phyloP scores from a whole-genome alignment of 139 green algal genomes.

The Chlamydomonas asymmetrica region DNA sequence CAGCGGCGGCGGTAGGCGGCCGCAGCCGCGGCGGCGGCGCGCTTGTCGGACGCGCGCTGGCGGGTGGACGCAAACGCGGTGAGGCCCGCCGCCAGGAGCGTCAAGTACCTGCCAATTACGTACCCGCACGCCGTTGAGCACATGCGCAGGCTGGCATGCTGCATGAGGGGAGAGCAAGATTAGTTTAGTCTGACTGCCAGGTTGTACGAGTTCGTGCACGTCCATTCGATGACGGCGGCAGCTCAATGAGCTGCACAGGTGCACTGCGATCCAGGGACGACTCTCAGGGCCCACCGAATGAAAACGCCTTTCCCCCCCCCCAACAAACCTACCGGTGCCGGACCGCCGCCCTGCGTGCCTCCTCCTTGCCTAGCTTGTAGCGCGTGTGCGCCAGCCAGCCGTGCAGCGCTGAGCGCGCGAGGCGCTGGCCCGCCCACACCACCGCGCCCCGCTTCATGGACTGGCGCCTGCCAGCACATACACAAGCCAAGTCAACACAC shows the following conservation, averaged over 20 bases:
- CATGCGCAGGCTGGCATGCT: neutral
- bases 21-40: neutral
- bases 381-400: neutral
- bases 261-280: neutral
- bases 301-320: neutral
- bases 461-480: too few species aligned
- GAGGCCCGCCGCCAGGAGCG: constrained; percentile 21
- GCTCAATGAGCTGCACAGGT: neutral
- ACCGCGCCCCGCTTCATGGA: constrained; percentile 2
- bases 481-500: too few species aligned
- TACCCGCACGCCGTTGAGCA: too few species aligned
- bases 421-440: neutral
- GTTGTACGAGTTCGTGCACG: neutral
- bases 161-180: neutral
- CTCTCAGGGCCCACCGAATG: neutral
- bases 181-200: neutral
- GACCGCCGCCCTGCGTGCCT: constrained; percentile 4
- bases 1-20: neutral
- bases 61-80: neutral
- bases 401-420: neutral
- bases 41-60: constrained; percentile 6
- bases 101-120: constrained; percentile 36
- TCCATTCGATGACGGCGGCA: neutral
- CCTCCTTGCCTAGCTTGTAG: constrained; percentile 5
- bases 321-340: constrained; percentile 9